Percentiles rank a stretch among this genome's conserved stretches.
phyloP scores from a whole-genome alignment of 2,329 filamentous ascomycete species.

The Nothophaeocryptopus gaeumannii region DNA sequence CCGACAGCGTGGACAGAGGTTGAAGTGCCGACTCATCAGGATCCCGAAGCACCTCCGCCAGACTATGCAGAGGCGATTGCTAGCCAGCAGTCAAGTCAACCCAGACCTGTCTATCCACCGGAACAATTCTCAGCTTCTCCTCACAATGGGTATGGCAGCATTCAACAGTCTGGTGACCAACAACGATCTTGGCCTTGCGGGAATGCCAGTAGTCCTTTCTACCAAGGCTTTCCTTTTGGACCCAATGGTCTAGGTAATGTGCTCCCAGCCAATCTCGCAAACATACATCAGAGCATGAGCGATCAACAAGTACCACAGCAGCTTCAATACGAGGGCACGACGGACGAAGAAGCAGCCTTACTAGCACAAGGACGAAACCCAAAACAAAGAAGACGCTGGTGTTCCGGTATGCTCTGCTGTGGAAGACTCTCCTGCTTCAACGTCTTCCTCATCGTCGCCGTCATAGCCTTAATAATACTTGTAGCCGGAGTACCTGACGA shows the following conservation, averaged over 20 bases:
- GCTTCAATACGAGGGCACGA: neutral
- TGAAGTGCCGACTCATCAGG: slow-evolving; percentile 11
- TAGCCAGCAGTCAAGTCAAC: neutral
- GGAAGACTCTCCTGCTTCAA: slow-evolving; percentile 11
- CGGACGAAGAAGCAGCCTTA: slow-evolving; percentile 19
- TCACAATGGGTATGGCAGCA: too few relatives aligned
- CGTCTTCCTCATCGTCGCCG: slow-evolving; percentile 12
- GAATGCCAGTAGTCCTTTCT: neutral
- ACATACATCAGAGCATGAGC: slow-evolving; percentile 19
- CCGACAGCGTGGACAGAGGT: slow-evolving; percentile 18
- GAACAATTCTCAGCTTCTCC: too few relatives aligned
- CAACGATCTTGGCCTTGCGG: slow-evolving; percentile 1
- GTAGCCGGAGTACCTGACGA: neutral
- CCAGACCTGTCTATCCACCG: too few relatives aligned
- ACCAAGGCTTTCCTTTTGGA: slow-evolving; percentile 1
- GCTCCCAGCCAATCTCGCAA: neutral
- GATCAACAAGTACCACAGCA: slow-evolving; percentile 3
- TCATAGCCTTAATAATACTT: slow-evolving; percentile 10
- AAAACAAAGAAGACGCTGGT: too few relatives aligned
- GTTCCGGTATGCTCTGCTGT: too few relatives aligned
- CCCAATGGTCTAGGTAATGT: neutral
- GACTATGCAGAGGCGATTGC: slow-evolving; percentile 22
- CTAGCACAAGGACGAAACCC: slow-evolving; percentile 4
- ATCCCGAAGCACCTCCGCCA: slow-evolving; percentile 24
- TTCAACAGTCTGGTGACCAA: too few relatives aligned